Percentiles rank a stretch among this genome's conserved stretches.
These are phyloP conservation scores for Ulvella scutata DNA, from an alignment of 139 green algal genomes.

Conservation along the genomic window DNA sequence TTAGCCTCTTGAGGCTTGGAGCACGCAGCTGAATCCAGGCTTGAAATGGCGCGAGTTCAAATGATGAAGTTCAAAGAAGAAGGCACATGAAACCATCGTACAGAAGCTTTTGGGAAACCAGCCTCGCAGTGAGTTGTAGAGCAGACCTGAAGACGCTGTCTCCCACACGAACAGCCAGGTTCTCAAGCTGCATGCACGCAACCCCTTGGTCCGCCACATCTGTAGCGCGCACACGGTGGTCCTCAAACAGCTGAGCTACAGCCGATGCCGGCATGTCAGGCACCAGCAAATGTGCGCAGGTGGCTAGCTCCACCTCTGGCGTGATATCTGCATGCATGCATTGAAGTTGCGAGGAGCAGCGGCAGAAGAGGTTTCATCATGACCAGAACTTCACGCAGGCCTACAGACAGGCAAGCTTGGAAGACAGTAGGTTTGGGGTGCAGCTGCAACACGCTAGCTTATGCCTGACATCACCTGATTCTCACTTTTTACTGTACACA, in stretches of 20 bases:
- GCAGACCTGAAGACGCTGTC: background rate
- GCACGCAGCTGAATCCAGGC: too few relatives aligned
- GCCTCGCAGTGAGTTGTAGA: too few relatives aligned
- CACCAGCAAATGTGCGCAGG: conserved; percentile 32
- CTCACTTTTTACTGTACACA: too few relatives aligned
- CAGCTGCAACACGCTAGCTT: too few relatives aligned
- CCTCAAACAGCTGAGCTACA: conserved; percentile 27
- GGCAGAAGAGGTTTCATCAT: too few relatives aligned
- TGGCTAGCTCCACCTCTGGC: conserved; percentile 38
- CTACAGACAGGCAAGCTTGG: conserved; percentile 1
- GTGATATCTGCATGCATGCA: background rate
- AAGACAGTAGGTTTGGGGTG: background rate
- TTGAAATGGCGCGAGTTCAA: too few relatives aligned
- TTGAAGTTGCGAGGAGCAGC: conserved; percentile 4
- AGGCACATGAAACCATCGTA: too few relatives aligned
- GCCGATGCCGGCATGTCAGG: conserved; percentile 16
- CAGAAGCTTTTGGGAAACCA: too few relatives aligned
- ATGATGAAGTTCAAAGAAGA: too few relatives aligned
- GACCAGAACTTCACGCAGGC: conserved; percentile 15
- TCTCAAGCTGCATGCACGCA: background rate
- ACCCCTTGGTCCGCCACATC: conserved; percentile 6
- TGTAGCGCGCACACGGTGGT: conserved; percentile 9
- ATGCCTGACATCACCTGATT: too few relatives aligned
- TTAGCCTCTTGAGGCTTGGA: too few relatives aligned
- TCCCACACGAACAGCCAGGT: background rate